Evolutionary conservation across 495 filamentous ascomycete genomes (phyloP).

Genomic region (Lineolata rhizophorae): DNA sequence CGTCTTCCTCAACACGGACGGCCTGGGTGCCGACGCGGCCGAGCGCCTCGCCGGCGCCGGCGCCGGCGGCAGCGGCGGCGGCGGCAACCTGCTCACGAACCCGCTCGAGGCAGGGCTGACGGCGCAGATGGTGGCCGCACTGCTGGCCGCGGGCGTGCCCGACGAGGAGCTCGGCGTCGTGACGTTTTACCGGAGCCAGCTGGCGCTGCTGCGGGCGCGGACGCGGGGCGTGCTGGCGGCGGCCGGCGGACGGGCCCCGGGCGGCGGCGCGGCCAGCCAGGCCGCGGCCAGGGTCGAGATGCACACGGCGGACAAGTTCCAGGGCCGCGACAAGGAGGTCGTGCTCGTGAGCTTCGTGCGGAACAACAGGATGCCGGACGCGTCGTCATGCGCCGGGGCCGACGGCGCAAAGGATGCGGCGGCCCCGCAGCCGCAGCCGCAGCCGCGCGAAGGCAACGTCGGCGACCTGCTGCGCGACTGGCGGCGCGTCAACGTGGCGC

Average conservation of each 20-base stretch:
- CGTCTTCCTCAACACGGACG: conserved; percentile 74
- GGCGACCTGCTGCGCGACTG: conserved; percentile 83
- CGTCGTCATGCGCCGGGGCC: too few relatives aligned
- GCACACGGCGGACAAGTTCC: conserved; percentile 91
- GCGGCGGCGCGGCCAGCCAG: conserved; percentile 9
- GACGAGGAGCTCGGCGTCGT: conserved; percentile 78
- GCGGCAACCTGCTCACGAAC: too few relatives aligned
- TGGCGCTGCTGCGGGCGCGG: conserved; percentile 30
- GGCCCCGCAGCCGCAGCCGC: too few relatives aligned
- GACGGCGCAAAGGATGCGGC: too few relatives aligned
- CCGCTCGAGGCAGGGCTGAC: conserved; percentile 52
- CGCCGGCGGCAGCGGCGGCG: too few relatives aligned
- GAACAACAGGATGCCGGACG: conserved; percentile 61
- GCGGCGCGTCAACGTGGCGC: conserved; percentile 84
- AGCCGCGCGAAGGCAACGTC: conserved; percentile 40
- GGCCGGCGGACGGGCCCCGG: conserved; percentile 3
- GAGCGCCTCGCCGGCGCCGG: conserved; percentile 55
- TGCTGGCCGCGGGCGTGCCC: conserved; percentile 53
- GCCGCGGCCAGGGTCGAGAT: conserved; percentile 50
- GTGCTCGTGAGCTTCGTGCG: conserved; percentile 70
- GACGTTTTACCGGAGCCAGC: conserved; percentile 91
- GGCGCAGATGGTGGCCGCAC: conserved; percentile 52
- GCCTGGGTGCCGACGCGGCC: conserved; percentile 33
- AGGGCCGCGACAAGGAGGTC: conserved; percentile 86
- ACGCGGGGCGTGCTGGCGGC: conserved; percentile 5